Conservation (phyloP, 2,329 filamentous ascomycete species). For the Nothophoma quercina region DNA sequence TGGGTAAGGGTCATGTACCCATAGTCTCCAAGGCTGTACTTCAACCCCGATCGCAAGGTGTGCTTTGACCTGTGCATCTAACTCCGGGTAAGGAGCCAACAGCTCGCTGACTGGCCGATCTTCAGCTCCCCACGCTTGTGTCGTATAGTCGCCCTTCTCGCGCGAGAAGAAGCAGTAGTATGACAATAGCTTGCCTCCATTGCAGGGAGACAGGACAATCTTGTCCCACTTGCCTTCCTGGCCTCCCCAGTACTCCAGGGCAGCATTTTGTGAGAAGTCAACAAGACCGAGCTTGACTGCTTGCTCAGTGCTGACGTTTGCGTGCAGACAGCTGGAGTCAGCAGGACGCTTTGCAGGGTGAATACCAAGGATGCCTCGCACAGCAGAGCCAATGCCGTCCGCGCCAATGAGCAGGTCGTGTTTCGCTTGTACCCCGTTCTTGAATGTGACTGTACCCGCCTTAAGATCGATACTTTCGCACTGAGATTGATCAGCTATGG, state of each 20-base stretch:
- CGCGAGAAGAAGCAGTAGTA: constrained; percentile 76
- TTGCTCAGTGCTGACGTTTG: constrained; percentile 69
- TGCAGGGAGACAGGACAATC: constrained; percentile 74
- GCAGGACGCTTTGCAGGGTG: constrained; percentile 66
- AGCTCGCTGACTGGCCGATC: constrained; percentile 66
- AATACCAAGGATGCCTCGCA: constrained; percentile 70
- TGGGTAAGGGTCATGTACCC: constrained; percentile 69
- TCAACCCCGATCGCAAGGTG: constrained; percentile 69
- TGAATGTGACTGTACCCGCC: constrained; percentile 48
- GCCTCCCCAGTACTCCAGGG: constrained; percentile 76
- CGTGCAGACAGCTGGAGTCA: constrained; percentile 68
- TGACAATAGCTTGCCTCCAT: constrained; percentile 68
- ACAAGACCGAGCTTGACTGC: constrained; percentile 66
- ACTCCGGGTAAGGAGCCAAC: constrained; percentile 65
- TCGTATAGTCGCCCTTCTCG: constrained; percentile 66
- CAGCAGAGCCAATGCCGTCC: constrained; percentile 72
- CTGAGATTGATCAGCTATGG: constrained; percentile 16
- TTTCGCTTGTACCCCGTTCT: constrained; percentile 57
- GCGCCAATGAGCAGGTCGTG: constrained; percentile 71
- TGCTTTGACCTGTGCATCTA: constrained; percentile 64
- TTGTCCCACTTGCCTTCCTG: constrained; percentile 70
- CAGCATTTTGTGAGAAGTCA: constrained; percentile 67
- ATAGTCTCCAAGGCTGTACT: constrained; percentile 71
- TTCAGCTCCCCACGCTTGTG: constrained; percentile 64
- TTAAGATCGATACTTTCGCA: constrained; percentile 62